Conservation (phyloP, 2,329 filamentous ascomycete species). For the Clonostachys rosea region DNA sequence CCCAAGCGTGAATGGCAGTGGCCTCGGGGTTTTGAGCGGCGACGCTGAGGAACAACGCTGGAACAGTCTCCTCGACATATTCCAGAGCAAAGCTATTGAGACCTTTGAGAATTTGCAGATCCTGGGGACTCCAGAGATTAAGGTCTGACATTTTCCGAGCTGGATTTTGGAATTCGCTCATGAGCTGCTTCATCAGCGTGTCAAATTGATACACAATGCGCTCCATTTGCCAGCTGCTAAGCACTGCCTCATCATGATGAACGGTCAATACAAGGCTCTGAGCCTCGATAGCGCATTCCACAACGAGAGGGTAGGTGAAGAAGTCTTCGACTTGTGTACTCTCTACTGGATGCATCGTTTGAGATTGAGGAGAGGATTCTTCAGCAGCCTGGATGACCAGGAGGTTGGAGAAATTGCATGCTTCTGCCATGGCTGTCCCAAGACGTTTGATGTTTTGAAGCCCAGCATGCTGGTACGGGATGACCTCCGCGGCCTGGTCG, state of each 20-base stretch:
- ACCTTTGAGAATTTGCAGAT: background rate
- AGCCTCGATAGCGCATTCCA: background rate
- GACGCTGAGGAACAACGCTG: background rate
- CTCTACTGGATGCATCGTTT: slow-evolving; percentile 4
- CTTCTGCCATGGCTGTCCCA: slow-evolving; percentile 1
- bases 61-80: background rate
- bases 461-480: slow-evolving; percentile 10
- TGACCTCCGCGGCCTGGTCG: slow-evolving; percentile 9
- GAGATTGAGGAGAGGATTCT: background rate
- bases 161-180: background rate
- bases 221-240: background rate
- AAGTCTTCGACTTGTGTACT: background rate
- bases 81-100: background rate
- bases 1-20: slow-evolving; percentile 13
- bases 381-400: slow-evolving; percentile 7
- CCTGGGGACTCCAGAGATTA: background rate
- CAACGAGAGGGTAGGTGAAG: slow-evolving; percentile 1
- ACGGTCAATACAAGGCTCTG: background rate
- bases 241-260: background rate
- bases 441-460: slow-evolving; percentile 11
- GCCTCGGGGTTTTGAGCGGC: slow-evolving; percentile 2
- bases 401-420: slow-evolving; percentile 9
- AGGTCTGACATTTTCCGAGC: background rate
- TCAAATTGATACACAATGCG: slow-evolving; percentile 2
- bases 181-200: background rate